A percentile compares a stretch with the other conserved stretches of the same genome.
Conservation (phyloP, 2,329 filamentous ascomycete genomes). For the Akanthomyces dipterigenus region DNA sequence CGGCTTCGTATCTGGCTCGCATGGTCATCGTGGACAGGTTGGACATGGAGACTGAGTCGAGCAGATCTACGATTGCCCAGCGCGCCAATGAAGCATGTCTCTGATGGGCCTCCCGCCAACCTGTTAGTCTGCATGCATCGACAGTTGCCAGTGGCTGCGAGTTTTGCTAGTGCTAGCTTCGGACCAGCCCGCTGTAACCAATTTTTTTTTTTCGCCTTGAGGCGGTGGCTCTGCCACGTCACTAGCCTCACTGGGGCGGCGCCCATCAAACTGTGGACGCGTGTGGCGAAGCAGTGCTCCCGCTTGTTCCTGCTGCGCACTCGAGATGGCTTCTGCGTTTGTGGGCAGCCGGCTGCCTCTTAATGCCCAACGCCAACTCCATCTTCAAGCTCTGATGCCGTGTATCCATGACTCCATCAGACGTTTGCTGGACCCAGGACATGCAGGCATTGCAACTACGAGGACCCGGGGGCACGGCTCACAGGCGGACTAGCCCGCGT, state of each 20-base stretch:
- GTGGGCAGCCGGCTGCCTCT: slow-evolving; percentile 3
- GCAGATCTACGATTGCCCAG: slow-evolving; percentile 6
- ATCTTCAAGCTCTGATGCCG: slow-evolving; percentile 18
- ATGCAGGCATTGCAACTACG: slow-evolving; percentile 14
- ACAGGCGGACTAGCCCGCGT: not conserved
- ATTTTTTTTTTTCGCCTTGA: not conserved
- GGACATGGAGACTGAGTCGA: not conserved
- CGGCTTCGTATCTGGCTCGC: slow-evolving; percentile 1
- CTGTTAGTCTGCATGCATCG: not conserved
- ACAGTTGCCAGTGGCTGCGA: not conserved
- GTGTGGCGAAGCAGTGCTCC: slow-evolving; percentile 34
- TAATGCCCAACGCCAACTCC: slow-evolving; percentile 7
- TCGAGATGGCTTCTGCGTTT: slow-evolving; percentile 2
- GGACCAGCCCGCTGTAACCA: slow-evolving; percentile 8
- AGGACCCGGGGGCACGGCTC: not conserved
- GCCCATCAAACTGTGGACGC: slow-evolving; percentile 13
- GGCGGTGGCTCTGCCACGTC: slow-evolving; percentile 34
- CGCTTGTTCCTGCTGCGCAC: not conserved
- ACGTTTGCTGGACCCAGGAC: slow-evolving; percentile 4
- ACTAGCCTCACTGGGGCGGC: slow-evolving; percentile 32
- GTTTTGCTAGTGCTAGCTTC: not conserved
- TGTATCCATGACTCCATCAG: slow-evolving; percentile 5
- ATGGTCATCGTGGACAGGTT: not conserved
- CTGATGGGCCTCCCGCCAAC: not conserved
- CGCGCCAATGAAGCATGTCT: slow-evolving; percentile 1